Evolutionary conservation across 108 stramenopile species (phyloP), one percentile per base, ranked within the genome.

Genomic region (Bacterosira constricta): DNA sequence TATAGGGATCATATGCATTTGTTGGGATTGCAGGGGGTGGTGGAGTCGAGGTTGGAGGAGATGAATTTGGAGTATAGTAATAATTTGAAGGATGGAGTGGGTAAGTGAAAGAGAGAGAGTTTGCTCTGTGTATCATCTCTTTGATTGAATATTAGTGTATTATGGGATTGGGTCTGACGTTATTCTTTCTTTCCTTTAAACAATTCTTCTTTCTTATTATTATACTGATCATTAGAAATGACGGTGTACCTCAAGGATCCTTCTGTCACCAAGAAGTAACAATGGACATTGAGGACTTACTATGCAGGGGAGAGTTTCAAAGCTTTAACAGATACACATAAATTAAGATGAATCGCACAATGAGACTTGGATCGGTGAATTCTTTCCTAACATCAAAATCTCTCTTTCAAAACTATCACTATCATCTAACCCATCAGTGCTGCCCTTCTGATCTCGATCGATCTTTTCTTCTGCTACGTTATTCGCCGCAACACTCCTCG

Each of bases 21-120:
- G 21, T 42, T 84, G 34, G 36, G 39, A 0, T 30, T 68, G 25
- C 30, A 66, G 1, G 88, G 86, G 0, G 64, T 90, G 17, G 93
- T 90, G 8, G 47, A 63, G n/a, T 86, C 93, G 13, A 60, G 77
- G 26, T 39, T 90, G 37, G 89, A 78, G 45, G 78, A 81, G 58
- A 86, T 83, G 35, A 65, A 81, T 62, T 53, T 93, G 55, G 93
- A 94, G 66, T 94, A 91, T 54, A 70, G 69, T 32, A 71, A 71
- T 32, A 79, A 79, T 46, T 60, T 79, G 57, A 79, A 79, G 47
- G 77, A 79, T 66, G 77, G 77, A n/a, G 71, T 79, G 15, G 77
- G 74, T 75, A 47, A 75, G 74, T n/a, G n/a, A n/a, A n/a, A n/a
- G n/a, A n/a, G n/a, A n/a, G n/a, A n/a, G n/a, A n/a, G n/a, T n/a